phyloP scores from a whole-genome alignment of 495 filamentous ascomycete species.

The Penicillium canescens region DNA sequence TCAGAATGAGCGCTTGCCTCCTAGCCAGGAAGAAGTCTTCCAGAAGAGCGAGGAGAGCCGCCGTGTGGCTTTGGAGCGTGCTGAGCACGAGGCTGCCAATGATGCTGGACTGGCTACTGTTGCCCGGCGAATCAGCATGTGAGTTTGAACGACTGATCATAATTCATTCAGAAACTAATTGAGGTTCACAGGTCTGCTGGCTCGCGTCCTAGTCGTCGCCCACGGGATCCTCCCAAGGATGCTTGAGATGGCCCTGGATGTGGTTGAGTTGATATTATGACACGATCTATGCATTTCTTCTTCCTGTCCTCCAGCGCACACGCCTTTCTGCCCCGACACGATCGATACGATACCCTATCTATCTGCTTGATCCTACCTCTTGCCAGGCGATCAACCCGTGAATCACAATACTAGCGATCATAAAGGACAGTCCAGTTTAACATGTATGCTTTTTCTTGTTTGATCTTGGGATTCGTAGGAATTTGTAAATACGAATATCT shows the following conservation, averaged over 20 bases:
- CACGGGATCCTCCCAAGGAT: conserved; percentile 30
- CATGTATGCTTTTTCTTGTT: conserved; percentile 4
- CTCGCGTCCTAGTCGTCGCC: conserved; percentile 34
- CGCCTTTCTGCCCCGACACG: conserved; percentile 26
- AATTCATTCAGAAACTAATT: conserved; percentile 13
- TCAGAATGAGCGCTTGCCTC: conserved; percentile 92
- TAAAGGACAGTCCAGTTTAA: conserved; percentile 13
- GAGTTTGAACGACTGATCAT: conserved; percentile 44
- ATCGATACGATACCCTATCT: conserved; percentile 34
- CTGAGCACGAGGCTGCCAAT: conserved; percentile 84
- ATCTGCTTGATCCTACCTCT: conserved; percentile 25
- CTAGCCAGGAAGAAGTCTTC: conserved; percentile 86
- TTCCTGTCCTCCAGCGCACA: conserved; percentile 29
- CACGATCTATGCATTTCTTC: conserved; percentile 29
- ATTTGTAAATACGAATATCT: no score
- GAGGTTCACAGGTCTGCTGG: conserved; percentile 36
- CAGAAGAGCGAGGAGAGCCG: conserved; percentile 76
- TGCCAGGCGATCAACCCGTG: conserved; percentile 15
- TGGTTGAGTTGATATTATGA: conserved; percentile 29
- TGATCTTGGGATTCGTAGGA: neutral
- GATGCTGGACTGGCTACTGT: conserved; percentile 81
- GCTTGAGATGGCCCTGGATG: conserved; percentile 17
- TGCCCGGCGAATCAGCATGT: conserved; percentile 94
- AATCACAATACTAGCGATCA: conserved; percentile 15
- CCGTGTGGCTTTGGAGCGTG: conserved; percentile 79